phyloP scores from a whole-genome alignment of 805 yeast species.

The Teunomyces funiuensis region DNA sequence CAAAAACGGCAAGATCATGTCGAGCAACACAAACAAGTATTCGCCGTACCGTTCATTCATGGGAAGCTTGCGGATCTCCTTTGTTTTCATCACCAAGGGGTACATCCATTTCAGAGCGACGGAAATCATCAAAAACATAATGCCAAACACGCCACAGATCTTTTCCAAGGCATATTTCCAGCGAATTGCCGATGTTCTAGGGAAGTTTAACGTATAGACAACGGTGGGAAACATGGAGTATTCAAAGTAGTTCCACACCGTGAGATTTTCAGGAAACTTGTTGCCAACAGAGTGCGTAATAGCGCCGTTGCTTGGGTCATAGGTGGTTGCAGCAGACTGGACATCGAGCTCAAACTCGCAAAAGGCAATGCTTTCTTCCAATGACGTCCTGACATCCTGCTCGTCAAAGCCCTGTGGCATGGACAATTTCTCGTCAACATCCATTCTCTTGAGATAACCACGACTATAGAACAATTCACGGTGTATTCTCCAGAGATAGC shows the following conservation, averaged over 20 bases:
- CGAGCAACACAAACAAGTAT: slow-evolving; percentile 63
- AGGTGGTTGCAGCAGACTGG: slow-evolving; percentile 43
- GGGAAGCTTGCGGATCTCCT: slow-evolving; percentile 52
- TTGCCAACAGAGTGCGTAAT: slow-evolving; percentile 4
- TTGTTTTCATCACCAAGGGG: slow-evolving; percentile 66
- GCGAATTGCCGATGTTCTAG: slow-evolving; percentile 69
- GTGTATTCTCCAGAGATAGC: slow-evolving; percentile 72
- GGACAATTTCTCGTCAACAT: slow-evolving; percentile 20
- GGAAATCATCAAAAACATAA: slow-evolving; percentile 76
- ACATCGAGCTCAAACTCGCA: slow-evolving; percentile 69
- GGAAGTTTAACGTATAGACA: slow-evolving; percentile 80
- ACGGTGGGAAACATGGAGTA: slow-evolving; percentile 88
- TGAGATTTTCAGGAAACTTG: slow-evolving; percentile 73
- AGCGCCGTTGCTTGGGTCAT: slow-evolving; percentile 7
- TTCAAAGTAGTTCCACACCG: slow-evolving; percentile 62
- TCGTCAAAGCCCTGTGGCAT: slow-evolving; percentile 6
- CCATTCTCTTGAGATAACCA: slow-evolving; percentile 41
- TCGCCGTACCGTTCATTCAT: slow-evolving; percentile 39
- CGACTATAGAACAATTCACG: slow-evolving; percentile 55
- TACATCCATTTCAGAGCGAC: slow-evolving; percentile 74
- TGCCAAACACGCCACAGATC: slow-evolving; percentile 80
- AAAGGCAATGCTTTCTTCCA: slow-evolving; percentile 55
- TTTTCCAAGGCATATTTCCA: slow-evolving; percentile 69
- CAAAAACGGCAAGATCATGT: slow-evolving; percentile 78
- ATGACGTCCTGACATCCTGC: slow-evolving; percentile 5